Base-by-base conservation (phyloP, 2,329 filamentous ascomycete species). In the Aspergillus quadricinctus region DNA sequence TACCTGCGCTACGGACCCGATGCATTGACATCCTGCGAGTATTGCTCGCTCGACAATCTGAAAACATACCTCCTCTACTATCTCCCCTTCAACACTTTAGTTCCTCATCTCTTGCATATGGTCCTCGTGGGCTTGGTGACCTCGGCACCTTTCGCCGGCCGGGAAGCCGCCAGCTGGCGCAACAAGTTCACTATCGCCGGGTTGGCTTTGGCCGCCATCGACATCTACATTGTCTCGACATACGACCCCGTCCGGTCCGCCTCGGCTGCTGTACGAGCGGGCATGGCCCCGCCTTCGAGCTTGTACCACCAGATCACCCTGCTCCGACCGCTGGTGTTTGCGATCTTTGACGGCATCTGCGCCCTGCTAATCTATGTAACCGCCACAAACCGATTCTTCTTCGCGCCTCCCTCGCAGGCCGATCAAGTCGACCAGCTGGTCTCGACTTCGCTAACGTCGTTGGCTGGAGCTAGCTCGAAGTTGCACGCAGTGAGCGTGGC, bases 1-100 rank as follows among this genome's bases (percentile, higher is more conserved):
- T 97, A 97, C 76, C 81, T 95, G 52, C 86, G 88, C 57, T 95
- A 86, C 74, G 94, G 94, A 2, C 90, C 92, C 0, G 80, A 83
- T 35, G 84, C 87, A 8, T 72, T 97, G 40, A 79, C 86, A 23
- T 80, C 85, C 57, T 97, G 92, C 72, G 82, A 84, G n/a, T 96
- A 96, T 77, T 97, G 92, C 81, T 80, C 77, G 51, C 76, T 84
- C n/a, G 86, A 89, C 57, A 85, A 89, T 49, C 81, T 85, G 4
- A 78, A 77, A 40, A 84, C 83, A 45, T 97, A 92, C 77, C 81
- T 96, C 50, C 83, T 89, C 70, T 97, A 96, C 75, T 87, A 89
- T 14, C 75, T 95, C 0, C 89, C 93, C 0, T 68, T 71, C 57
- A 80, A 84, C 27, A 77, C 96, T 7, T 66, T 92, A 1, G 78